Evolutionary conservation across 495 filamentous ascomycete species (phyloP).

Genomic region (Chaetomium fimeti): DNA sequence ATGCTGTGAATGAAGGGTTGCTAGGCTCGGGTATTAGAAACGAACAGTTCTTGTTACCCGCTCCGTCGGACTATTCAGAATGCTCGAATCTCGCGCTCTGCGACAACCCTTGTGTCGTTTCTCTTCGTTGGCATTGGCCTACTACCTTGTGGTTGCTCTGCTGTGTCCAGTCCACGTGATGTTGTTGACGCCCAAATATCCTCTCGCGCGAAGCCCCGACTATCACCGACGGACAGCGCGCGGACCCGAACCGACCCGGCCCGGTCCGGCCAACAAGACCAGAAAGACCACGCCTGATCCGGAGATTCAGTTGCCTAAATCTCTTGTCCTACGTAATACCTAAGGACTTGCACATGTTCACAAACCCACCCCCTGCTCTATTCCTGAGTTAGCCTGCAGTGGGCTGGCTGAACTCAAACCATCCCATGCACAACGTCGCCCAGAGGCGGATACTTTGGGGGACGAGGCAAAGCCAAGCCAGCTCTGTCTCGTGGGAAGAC

Average conservation of each 20-base stretch:
- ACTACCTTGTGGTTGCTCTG: no score
- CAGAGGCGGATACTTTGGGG: background rate
- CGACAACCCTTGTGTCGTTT: no score
- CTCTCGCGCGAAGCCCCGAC: no score
- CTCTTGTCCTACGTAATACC: slow-evolving; percentile 8
- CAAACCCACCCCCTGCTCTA: background rate
- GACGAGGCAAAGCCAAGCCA: background rate
- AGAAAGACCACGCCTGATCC: background rate
- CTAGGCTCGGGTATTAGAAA: no score
- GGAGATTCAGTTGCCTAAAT: background rate
- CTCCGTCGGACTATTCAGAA: no score
- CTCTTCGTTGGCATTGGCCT: no score
- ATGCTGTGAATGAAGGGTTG: no score
- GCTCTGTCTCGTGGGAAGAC: background rate
- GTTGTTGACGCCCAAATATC: no score
- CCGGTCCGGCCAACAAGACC: background rate
- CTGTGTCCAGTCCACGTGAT: no score
- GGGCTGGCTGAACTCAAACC: background rate
- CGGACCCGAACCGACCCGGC: background rate
- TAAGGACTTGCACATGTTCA: background rate
- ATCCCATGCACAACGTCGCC: background rate
- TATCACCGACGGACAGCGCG: background rate
- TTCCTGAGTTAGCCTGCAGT: background rate
- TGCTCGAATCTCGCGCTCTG: no score
- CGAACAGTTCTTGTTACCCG: no score